phyloP scores from a whole-genome alignment of 805 yeast species.

The Spathaspora sp. region DNA sequence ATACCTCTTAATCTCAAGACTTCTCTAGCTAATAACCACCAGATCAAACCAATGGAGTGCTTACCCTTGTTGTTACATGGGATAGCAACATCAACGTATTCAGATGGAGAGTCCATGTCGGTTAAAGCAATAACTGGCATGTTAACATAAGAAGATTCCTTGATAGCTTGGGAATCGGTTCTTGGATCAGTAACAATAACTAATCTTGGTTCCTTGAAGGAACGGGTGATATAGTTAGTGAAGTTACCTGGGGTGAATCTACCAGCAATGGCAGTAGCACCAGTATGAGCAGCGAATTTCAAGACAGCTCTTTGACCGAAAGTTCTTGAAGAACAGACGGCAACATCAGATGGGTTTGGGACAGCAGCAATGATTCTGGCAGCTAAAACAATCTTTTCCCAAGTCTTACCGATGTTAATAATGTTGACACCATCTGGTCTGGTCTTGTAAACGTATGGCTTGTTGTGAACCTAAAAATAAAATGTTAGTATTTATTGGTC shows the following conservation, averaged over 20 bases:
- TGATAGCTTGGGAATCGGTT: slow-evolving; percentile 99
- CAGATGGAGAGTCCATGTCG: slow-evolving; percentile 98
- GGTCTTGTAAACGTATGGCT: slow-evolving; percentile 94
- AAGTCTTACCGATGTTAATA: slow-evolving; percentile 97
- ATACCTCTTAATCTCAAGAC: slow-evolving; percentile 98
- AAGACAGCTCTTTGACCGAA: slow-evolving; percentile 99
- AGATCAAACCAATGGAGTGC: slow-evolving; percentile 98
- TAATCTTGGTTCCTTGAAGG: slow-evolving; percentile 99
- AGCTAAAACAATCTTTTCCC: slow-evolving; percentile 99
- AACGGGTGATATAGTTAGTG: slow-evolving; percentile 99
- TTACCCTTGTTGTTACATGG: slow-evolving; percentile 99
- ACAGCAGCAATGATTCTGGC: slow-evolving; percentile 99
- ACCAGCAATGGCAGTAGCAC: slow-evolving; percentile 99
- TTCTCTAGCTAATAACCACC: slow-evolving; percentile 99
- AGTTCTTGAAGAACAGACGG: slow-evolving; percentile 98
- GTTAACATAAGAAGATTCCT: slow-evolving; percentile 99
- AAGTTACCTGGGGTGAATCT: slow-evolving; percentile 99
- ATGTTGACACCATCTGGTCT: slow-evolving; percentile 99
- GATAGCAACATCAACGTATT: slow-evolving; percentile 98
- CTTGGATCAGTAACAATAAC: slow-evolving; percentile 99
- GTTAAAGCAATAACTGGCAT: slow-evolving; percentile 99
- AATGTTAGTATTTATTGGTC: slow-evolving; percentile 15
- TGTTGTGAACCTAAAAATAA: slow-evolving; percentile 76
- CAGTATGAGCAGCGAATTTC: slow-evolving; percentile 99
- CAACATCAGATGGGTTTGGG: slow-evolving; percentile 98